Evolutionary conservation across 2,329 filamentous ascomycete species (phyloP).

Genomic region (Celoporthe dispersa): DNA sequence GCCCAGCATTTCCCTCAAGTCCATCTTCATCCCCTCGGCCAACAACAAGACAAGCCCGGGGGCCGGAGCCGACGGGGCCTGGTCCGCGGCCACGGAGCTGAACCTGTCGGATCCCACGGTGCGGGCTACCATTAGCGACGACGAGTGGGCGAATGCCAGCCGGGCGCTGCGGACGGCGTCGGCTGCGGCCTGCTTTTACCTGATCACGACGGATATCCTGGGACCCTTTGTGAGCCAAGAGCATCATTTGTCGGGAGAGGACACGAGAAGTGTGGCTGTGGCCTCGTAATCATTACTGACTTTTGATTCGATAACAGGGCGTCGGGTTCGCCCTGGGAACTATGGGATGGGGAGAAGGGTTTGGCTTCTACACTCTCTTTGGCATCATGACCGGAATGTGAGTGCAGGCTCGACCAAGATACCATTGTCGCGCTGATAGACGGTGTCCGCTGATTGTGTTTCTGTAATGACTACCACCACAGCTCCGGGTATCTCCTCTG

Average conservation of each 20-base stretch:
- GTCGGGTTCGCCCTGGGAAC: constrained; percentile 37
- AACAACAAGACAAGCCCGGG: constrained; percentile 11
- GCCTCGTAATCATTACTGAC: no score
- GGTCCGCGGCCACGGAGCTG: constrained; percentile 22
- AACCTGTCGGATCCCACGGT: constrained; percentile 25
- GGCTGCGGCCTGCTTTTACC: constrained; percentile 49
- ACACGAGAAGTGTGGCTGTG: no score
- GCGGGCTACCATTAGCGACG: constrained; percentile 22
- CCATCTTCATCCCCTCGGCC: constrained; percentile 22
- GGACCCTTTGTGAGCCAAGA: constrained; percentile 39
- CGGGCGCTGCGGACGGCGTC: constrained; percentile 49
- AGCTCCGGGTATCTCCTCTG: constrained; percentile 47
- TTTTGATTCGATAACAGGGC: constrained; percentile 31
- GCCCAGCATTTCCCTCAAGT: constrained; percentile 16
- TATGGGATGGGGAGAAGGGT: constrained; percentile 41
- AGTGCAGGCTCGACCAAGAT: no score
- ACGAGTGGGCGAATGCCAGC: constrained; percentile 29
- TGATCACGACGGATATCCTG: constrained; percentile 51
- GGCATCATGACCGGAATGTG: constrained; percentile 40
- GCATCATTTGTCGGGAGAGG: neutral
- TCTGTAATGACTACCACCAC: neutral
- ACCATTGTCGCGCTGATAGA: no score
- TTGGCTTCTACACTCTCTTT: constrained; percentile 49
- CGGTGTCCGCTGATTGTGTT: constrained; percentile 2
- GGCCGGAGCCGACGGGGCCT: constrained; percentile 15